Evolutionary conservation across 2,329 filamentous ascomycete species (phyloP).

Genomic region (Mollisia scopiformis): DNA sequence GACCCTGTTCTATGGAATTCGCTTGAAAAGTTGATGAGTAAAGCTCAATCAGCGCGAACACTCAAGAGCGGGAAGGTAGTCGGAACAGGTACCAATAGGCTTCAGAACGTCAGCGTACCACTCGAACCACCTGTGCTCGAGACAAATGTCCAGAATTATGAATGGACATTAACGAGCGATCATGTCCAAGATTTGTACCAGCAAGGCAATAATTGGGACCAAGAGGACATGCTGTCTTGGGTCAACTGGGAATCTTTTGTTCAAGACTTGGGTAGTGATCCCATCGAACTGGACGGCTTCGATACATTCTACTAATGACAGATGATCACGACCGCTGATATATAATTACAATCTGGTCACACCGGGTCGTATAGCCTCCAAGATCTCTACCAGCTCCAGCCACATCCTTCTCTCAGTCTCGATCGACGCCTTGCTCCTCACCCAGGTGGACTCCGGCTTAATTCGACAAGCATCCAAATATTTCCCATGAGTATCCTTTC

Average conservation of each 20-base stretch:
- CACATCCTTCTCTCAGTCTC: not conserved
- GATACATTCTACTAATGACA: not conserved
- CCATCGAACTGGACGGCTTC: not conserved
- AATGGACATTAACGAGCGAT: not conserved
- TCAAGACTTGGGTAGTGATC: constrained; percentile 10
- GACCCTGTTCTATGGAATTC: not conserved
- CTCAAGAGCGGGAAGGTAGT: not conserved
- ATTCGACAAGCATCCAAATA: not conserved
- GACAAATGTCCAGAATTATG: not conserved
- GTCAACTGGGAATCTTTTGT: constrained; percentile 5
- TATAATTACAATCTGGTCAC: too few relatives aligned
- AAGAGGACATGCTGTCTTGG: constrained; percentile 3
- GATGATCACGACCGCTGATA: not conserved
- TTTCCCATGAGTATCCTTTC: not conserved
- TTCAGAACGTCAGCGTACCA: not conserved
- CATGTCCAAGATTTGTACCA: not conserved
- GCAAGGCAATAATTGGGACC: not conserved
- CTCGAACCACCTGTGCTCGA: not conserved
- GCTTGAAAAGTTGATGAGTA: constrained; percentile 1
- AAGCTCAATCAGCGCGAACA: constrained; percentile 1
- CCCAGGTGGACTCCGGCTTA: not conserved
- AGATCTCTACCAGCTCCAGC: not conserved
- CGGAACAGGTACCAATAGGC: not conserved
- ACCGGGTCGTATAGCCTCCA: not conserved
- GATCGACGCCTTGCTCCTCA: too few relatives aligned